Evolutionary conservation across 352 stramenopile genomes (phyloP).

Genomic region (Phytopythium montanum): DNA sequence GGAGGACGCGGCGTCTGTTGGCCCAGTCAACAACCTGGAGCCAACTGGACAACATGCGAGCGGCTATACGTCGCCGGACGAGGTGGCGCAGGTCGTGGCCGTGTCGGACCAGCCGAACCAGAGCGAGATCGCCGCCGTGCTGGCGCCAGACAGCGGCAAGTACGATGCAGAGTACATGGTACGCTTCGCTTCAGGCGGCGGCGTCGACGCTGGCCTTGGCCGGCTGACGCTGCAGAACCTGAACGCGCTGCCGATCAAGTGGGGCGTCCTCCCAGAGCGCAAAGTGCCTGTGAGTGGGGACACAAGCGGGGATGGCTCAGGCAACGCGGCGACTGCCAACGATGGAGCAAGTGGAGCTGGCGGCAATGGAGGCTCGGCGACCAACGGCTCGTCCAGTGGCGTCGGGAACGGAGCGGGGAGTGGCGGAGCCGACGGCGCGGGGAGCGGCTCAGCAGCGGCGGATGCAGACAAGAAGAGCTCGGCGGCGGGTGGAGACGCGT

Average conservation of each 20-base stretch:
- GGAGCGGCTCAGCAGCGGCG: constrained; percentile 2
- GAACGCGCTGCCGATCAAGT: constrained; percentile 61
- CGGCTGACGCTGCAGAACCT: constrained; percentile 53
- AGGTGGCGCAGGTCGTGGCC: constrained; percentile 51
- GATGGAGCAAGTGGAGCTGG: background rate
- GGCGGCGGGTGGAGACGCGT: constrained; percentile 15
- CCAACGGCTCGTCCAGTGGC: constrained; percentile 10
- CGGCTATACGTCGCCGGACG: constrained; percentile 49
- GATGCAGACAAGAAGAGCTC: constrained; percentile 48
- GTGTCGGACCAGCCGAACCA: constrained; percentile 52
- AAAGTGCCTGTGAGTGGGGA: constrained; percentile 29
- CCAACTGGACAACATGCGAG: constrained; percentile 24
- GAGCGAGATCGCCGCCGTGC: constrained; percentile 57
- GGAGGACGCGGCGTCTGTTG: constrained; percentile 9
- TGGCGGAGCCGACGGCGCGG: background rate
- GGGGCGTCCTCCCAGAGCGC: constrained; percentile 61
- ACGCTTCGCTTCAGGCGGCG: constrained; percentile 30
- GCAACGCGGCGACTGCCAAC: background rate
- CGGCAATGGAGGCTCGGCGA: background rate
- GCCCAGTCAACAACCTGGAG: constrained; percentile 40
- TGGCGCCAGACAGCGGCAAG: constrained; percentile 39
- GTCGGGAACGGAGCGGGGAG: constrained; percentile 4
- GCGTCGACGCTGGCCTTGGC: constrained; percentile 22
- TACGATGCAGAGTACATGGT: constrained; percentile 82
- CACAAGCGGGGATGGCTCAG: constrained; percentile 15